Evolutionary conservation across 2,329 filamentous ascomycete species (phyloP).

Genomic region (Allantophomopsis lycopodina): DNA sequence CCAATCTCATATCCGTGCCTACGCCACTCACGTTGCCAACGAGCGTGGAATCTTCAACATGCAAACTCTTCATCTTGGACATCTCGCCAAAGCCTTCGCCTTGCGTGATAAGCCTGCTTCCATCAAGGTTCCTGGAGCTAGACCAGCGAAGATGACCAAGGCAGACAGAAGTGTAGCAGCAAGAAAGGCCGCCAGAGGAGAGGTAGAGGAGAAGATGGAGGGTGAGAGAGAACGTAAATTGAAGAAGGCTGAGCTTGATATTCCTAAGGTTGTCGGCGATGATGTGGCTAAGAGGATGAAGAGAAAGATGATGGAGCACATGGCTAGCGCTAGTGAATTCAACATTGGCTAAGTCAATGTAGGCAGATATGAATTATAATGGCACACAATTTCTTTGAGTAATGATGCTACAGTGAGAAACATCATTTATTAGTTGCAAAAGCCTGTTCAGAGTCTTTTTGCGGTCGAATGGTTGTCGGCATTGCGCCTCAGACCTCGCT

Average conservation of each 20-base stretch:
- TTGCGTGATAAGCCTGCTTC: constrained; percentile 78
- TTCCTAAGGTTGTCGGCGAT: constrained; percentile 30
- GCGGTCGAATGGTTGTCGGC: no score
- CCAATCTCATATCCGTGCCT: constrained; percentile 85
- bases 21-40: constrained; percentile 80
- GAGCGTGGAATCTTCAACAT: constrained; percentile 87
- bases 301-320: constrained; percentile 44
- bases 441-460: no score
- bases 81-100: constrained; percentile 87
- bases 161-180: constrained; percentile 23
- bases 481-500: no score
- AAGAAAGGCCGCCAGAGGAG: constrained; percentile 20
- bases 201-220: constrained; percentile 19
- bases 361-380: no score
- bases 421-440: no score
- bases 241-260: constrained; percentile 21
- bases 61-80: constrained; percentile 78
- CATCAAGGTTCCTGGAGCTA: constrained; percentile 42
- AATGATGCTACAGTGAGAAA: no score
- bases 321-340: constrained; percentile 48
- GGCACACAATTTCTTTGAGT: no score
- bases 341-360: constrained; percentile 40
- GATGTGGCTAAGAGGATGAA: constrained; percentile 50
- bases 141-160: constrained; percentile 27
- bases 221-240: constrained; percentile 19